Conservation (phyloP, 2,329 filamentous ascomycete species). For the Curvularia hawaiiensis region DNA sequence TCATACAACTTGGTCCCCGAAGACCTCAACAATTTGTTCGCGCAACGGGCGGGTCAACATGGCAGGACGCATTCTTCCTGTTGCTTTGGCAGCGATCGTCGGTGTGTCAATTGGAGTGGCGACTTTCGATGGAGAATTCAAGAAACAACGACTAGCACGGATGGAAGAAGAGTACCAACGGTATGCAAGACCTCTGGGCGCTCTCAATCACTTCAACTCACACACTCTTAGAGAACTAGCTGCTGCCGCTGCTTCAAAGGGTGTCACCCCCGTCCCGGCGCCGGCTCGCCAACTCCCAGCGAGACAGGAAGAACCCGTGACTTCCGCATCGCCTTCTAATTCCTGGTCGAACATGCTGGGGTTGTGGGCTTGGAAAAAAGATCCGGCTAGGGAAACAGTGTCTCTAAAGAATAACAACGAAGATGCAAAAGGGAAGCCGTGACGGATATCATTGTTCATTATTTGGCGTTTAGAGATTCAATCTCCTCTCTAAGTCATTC, state of each 20-base stretch:
- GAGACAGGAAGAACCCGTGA: slow-evolving; percentile 17
- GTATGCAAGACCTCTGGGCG: slow-evolving; percentile 20
- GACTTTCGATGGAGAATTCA: slow-evolving; percentile 44
- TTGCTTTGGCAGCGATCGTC: slow-evolving; percentile 37
- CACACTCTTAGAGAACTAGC: slow-evolving; percentile 29
- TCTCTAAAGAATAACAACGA: slow-evolving; percentile 65
- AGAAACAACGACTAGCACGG: slow-evolving; percentile 37
- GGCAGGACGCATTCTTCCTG: slow-evolving; percentile 42
- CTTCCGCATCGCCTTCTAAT: slow-evolving; percentile 14
- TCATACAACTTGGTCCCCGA: slow-evolving; percentile 17
- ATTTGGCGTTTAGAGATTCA: slow-evolving; percentile 44
- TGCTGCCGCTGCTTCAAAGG: slow-evolving; percentile 27
- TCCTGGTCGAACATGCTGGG: slow-evolving; percentile 39
- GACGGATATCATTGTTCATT: slow-evolving; percentile 49
- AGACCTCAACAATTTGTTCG: background rate
- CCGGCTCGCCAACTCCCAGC: slow-evolving; percentile 15
- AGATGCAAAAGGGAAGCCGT: slow-evolving; percentile 58
- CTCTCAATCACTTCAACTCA: slow-evolving; percentile 18
- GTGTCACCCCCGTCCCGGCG: slow-evolving; percentile 20
- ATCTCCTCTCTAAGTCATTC: slow-evolving; percentile 66
- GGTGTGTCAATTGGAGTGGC: slow-evolving; percentile 42
- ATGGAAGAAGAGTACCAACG: slow-evolving; percentile 42
- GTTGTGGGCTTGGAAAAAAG: slow-evolving; percentile 42
- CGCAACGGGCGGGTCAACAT: slow-evolving; percentile 19
- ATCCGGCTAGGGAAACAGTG: slow-evolving; percentile 53